phyloP scores from a whole-genome alignment of 2,329 filamentous ascomycete species.

The Blastomyces gilchristii region DNA sequence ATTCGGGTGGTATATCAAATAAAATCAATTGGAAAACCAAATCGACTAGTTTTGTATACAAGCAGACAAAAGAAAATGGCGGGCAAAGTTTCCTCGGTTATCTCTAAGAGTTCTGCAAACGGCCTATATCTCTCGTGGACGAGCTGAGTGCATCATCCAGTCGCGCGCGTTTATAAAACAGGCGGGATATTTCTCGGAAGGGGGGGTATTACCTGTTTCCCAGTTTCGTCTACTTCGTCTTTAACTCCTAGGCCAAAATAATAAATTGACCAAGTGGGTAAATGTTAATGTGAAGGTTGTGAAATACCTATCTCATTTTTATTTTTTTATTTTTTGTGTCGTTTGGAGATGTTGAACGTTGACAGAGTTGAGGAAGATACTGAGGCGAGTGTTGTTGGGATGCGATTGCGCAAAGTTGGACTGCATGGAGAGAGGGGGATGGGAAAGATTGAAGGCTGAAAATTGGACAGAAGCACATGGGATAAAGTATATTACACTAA shows the following conservation, averaged over 20 bases:
- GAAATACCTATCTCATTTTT: no score
- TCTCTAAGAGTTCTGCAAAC: no score
- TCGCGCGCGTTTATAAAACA: not conserved
- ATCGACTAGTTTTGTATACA: not conserved
- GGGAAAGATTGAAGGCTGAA: no score
- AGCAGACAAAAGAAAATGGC: not conserved
- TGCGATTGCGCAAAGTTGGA: no score
- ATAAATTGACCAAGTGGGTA: not conserved
- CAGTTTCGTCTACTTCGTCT: not conserved
- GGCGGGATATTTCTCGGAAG: not conserved
- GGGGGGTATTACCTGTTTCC: not conserved
- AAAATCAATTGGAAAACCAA: not conserved
- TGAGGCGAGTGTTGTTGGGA: no score
- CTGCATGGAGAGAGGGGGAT: no score
- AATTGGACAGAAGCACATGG: no score
- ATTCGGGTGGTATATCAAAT: slow-evolving; percentile 1
- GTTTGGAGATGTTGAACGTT: no score
- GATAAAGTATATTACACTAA: no score
- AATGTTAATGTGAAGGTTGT: no score
- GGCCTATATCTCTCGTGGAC: not conserved
- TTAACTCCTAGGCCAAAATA: not conserved
- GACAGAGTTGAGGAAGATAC: no score
- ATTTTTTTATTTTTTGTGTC: no score
- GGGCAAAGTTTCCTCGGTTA: not conserved
- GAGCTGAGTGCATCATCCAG: not conserved